These are phyloP conservation scores for Fusarium nygamai DNA, from an alignment of 2,329 filamentous ascomycete genomes.

Conservation along the genomic window DNA sequence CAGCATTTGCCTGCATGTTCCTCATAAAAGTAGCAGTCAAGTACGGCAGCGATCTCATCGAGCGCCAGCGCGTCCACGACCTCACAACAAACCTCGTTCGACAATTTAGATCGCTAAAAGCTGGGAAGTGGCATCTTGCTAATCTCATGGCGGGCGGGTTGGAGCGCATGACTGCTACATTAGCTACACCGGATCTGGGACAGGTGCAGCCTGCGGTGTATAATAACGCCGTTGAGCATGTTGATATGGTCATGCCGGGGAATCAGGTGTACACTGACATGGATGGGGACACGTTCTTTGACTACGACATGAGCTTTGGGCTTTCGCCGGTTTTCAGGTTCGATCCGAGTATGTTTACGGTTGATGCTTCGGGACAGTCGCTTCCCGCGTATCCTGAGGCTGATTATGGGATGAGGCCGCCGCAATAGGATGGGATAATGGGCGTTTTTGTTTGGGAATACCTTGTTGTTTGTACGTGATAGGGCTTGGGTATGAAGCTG, in stretches of 20 bases:
- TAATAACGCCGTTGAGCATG: constrained; percentile 24
- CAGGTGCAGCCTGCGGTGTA: constrained; percentile 1
- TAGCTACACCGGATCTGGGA: constrained; percentile 11
- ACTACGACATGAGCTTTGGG: constrained; percentile 46
- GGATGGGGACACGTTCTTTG: constrained; percentile 42
- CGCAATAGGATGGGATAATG: constrained; percentile 2
- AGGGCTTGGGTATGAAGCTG: not conserved
- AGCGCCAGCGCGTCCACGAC: constrained; percentile 51
- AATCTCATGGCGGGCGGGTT: constrained; percentile 60
- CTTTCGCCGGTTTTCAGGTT: constrained; percentile 43
- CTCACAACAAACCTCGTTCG: constrained; percentile 52
- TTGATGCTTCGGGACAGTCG: constrained; percentile 39
- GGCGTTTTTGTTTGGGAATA: constrained; percentile 13
- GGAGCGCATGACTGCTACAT: constrained; percentile 51
- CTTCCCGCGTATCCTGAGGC: constrained; percentile 39
- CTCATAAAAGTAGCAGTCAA: constrained; percentile 59
- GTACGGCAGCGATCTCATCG: constrained; percentile 54
- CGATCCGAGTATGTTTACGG: constrained; percentile 41
- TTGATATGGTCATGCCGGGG: constrained; percentile 27
- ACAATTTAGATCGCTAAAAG: constrained; percentile 53
- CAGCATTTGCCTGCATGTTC: constrained; percentile 63
- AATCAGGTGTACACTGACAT: constrained; percentile 39
- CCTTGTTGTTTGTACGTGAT: not conserved
- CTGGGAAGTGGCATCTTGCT: constrained; percentile 58
- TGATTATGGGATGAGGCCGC: constrained; percentile 35